Evolutionary conservation across 2,329 filamentous ascomycete species (phyloP).

Genomic region (Chaetoscypha palmicola): DNA sequence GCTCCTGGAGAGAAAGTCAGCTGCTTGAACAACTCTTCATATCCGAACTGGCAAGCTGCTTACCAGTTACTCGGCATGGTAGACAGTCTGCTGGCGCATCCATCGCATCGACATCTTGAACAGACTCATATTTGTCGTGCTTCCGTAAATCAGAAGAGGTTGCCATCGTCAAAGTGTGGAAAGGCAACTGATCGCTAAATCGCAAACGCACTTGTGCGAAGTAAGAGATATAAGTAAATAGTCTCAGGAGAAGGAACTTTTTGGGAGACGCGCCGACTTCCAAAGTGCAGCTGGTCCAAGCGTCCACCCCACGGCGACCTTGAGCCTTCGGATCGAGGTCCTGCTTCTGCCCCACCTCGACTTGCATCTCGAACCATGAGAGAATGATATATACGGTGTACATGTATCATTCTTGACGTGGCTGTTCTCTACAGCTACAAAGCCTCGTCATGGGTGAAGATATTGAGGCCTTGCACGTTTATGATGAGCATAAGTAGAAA

Average conservation of each 20-base stretch:
- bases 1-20: conserved; percentile 46
- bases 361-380: background rate
- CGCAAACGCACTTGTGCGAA: background rate
- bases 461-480: conserved; percentile 94
- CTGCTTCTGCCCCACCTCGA: background rate
- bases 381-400: background rate
- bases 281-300: background rate
- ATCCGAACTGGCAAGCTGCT: conserved; percentile 5
- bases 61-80: conserved; percentile 30
- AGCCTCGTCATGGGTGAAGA: conserved; percentile 64
- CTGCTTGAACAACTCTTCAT: background rate
- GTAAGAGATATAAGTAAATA: background rate
- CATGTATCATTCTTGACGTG: background rate
- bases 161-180: too few relatives aligned
- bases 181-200: too few relatives aligned
- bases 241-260: too few relatives aligned
- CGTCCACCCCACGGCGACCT: background rate
- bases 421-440: background rate
- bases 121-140: too few relatives aligned
- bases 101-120: too few relatives aligned
- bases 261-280: too few relatives aligned
- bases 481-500: conserved; percentile 84
- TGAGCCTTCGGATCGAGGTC: too few relatives aligned
- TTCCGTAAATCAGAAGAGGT: too few relatives aligned
- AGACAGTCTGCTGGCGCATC: conserved; percentile 38